Evolutionary conservation across 2,329 filamentous ascomycete genomes (phyloP), one percentile per base, ranked within the genome.

Genomic region (Neonectria coccinea): DNA sequence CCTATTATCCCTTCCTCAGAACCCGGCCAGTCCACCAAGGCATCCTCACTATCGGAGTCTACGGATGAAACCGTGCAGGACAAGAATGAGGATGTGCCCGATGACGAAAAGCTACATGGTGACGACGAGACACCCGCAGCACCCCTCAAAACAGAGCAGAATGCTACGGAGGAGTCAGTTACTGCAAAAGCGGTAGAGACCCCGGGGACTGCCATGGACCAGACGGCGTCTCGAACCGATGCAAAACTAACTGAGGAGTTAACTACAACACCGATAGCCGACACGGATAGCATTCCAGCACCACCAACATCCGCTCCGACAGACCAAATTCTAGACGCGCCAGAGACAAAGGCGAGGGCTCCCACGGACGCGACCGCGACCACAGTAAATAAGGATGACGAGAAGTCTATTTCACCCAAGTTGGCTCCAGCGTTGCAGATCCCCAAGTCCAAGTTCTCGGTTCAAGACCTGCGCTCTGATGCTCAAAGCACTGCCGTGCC

Each of bases 41-140:
- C 88, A 4, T 90, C 88, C 0, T 90, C 88, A 0, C 74, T 90
- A 10, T 90, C 88, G 6, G 88, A 89, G 65, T 86, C 85, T 2
- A 89, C 88, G 2, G 85, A 89, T 63, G 87, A 88, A 72, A 89
- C 87, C 5, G 75, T 87, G 2, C 80, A 81, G 50, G 81, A 78
- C 11, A 77, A 79, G 59, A 59, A 53, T 25, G 70, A 75, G 9
- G 60, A 70, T 50, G 59, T 50, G 4, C 31, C 41, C 5, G 72
- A 74, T 18, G 67, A 73, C 8, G 56, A 68, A 18, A 57, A 70
- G 56, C 54, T 67, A 14, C 59, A 59, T 9, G 58, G 39, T n/a
- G 39, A 50, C 3, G 59, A 56, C n/a, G 45, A 64, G 39, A 22
- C 36, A 39, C 45, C 62, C 16, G 45, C 56, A 22, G 47, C 27